These are phyloP conservation scores for Cochlearia excelsa DNA, from an alignment of 345 rosid species.

Conservation along the genomic window DNA sequence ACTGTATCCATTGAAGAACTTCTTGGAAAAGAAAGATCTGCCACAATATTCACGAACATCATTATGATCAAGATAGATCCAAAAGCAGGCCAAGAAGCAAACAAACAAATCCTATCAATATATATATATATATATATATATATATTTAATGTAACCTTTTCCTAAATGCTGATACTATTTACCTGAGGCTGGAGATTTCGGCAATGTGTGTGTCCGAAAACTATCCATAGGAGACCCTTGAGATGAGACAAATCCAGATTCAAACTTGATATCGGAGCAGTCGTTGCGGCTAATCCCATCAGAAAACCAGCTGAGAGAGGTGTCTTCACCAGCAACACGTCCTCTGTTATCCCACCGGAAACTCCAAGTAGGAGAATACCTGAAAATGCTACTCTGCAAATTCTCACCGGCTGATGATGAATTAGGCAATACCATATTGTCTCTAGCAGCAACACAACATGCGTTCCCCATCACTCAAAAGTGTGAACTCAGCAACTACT, in stretches of 20 bases:
- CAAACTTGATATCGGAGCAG: conserved; percentile 57
- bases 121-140: not conserved
- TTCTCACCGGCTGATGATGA: conserved; percentile 55
- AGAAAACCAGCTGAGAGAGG: conserved; percentile 66
- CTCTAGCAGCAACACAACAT: conserved; percentile 96
- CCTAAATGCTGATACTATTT: conserved; percentile 5
- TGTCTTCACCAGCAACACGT: conserved; percentile 92
- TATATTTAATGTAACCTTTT: not conserved
- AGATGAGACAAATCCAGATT: conserved; percentile 58
- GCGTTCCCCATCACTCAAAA: conserved; percentile 72
- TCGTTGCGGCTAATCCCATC: conserved; percentile 54
- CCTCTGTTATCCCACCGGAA: conserved; percentile 94
- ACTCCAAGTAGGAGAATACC: conserved; percentile 90
- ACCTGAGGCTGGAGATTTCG: conserved; percentile 88
- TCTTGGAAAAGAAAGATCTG: conserved; percentile 74
- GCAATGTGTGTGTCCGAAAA: conserved; percentile 50
- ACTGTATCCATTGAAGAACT: conserved; percentile 57
- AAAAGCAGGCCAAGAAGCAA: conserved; percentile 17
- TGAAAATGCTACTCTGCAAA: conserved; percentile 64
- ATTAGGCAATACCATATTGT: conserved; percentile 59
- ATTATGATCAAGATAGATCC: conserved; percentile 15
- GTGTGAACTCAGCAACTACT: not conserved
- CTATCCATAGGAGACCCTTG: conserved; percentile 65
- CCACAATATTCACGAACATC: conserved; percentile 19
- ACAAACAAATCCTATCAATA: conserved; percentile 7